Evolutionary conservation across 371 early-diverging fungal species (phyloP).

Genomic region (Rhizopus arrhizus): DNA sequence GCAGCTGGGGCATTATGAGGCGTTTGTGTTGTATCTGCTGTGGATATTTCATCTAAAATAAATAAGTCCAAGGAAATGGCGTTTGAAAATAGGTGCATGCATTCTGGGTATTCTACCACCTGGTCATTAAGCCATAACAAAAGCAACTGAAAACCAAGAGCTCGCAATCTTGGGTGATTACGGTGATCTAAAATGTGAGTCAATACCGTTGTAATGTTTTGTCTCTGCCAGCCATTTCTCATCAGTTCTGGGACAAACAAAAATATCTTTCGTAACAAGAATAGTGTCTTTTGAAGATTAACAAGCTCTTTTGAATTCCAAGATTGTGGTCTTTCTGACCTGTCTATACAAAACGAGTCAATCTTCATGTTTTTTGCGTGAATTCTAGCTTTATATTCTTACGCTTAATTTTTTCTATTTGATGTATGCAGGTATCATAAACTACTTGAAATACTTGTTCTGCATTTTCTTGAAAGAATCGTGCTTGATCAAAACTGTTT

Average conservation of each 20-base stretch:
- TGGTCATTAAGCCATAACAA: conserved; percentile 73
- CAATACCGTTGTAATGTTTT: conserved; percentile 60
- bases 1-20: background rate
- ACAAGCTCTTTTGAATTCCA: conserved; percentile 69
- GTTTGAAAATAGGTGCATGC: conserved; percentile 64
- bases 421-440: conserved; percentile 68
- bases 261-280: conserved; percentile 70
- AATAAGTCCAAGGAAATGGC: conserved; percentile 69
- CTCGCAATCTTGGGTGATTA: conserved; percentile 73
- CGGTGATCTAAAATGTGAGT: conserved; percentile 58
- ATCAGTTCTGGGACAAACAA: conserved; percentile 69
- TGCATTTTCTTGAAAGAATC: conserved; percentile 80
- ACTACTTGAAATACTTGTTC: conserved; percentile 72
- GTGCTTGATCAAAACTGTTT: conserved; percentile 73
- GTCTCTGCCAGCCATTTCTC: conserved; percentile 74
- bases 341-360: conserved; percentile 25
- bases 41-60: conserved; percentile 58
- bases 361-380: background rate
- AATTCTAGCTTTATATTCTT: conserved; percentile 19
- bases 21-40: background rate
- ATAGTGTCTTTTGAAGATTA: conserved; percentile 64
- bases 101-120: conserved; percentile 63
- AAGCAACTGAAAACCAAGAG: conserved; percentile 76
- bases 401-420: conserved; percentile 77
- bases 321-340: conserved; percentile 51